Base-by-base conservation (phyloP, 1,284 basidiomycete genomes). In the Fomitopsis schrenkii region DNA sequence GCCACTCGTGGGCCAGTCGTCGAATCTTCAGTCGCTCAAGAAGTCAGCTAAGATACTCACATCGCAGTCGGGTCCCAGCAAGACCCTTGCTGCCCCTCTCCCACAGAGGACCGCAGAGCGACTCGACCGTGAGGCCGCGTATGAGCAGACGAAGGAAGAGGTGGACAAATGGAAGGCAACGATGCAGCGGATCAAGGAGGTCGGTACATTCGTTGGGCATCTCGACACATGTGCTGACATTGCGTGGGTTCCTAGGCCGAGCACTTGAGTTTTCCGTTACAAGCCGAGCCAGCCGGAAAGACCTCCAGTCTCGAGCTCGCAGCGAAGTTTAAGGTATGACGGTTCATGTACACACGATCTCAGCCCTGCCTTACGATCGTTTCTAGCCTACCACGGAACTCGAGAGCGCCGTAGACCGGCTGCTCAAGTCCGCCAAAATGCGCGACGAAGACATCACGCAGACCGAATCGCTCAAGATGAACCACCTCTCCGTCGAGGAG, bases 111-210 rank as follows among this genome's bases (percentile, higher is more conserved):
- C 88, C 0, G 94, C 98, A 73, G 95, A 98, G 65, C 88, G 92
- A 52, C 77, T 98, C 1, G 95, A 98, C 69, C 88, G 97, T 50
- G 88, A 95, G 72, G 97, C 95, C 3, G 97, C 97, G 0, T 98
- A 98, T 74, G 93, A 95, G 69, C 85, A 91, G 74, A 97, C 95
- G 3, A 94, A 94, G 71, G 85, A 87, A 66, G 96, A 98, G 73
- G 91, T 97, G 2, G 87, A 93, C 66, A 97, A 97, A 77, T 99
- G 97, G 97, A 87, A 87, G 52, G 87, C 87, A 9, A 93, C 94
- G 2, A 98, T 97, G 88, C 91, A 91, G 74, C 82, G 86, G 33
- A 92, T 96, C 64, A 87, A 88, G 68, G 91, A 95, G 78, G 90
- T 86, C 57, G 17, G 74, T 64, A 55, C 28, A 33, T 19, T 15